These are phyloP conservation scores for Lactarius hatsudake DNA, from an alignment of 768 basidiomycete genomes.

Conservation along the genomic window DNA sequence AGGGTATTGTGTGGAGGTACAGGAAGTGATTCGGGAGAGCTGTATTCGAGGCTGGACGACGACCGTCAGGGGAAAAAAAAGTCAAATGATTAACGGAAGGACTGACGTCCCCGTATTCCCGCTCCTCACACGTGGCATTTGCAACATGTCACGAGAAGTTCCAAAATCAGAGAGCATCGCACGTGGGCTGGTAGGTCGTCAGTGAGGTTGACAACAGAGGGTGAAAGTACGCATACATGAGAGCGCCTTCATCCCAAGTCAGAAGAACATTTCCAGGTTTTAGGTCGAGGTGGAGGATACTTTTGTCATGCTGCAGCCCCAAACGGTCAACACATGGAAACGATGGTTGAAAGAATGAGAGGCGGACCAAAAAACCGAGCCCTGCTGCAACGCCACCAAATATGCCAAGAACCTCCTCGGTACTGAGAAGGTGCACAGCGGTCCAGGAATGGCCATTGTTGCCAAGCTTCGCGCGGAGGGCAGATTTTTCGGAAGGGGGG, in stretches of 20 bases:
- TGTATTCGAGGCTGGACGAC: constrained; percentile 23
- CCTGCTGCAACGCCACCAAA: constrained; percentile 88
- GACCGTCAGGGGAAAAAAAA: background rate
- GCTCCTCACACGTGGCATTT: constrained; percentile 61
- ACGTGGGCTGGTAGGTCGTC: constrained; percentile 58
- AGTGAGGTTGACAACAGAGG: background rate
- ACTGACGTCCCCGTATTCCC: constrained; percentile 95
- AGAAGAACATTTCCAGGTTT: constrained; percentile 93
- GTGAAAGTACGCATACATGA: constrained; percentile 55
- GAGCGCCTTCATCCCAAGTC: constrained; percentile 83
- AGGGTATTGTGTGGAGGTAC: constrained; percentile 62
- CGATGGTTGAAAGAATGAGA: background rate
- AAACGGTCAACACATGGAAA: background rate
- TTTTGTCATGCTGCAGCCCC: constrained; percentile 61
- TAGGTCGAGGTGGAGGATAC: constrained; percentile 89
- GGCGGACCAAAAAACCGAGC: constrained; percentile 75
- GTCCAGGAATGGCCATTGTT: constrained; percentile 47
- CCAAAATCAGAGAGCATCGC: constrained; percentile 97
- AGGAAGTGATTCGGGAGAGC: constrained; percentile 73
- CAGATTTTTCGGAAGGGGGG: constrained; percentile 59
- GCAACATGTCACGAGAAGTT: constrained; percentile 87
- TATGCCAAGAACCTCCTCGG: constrained; percentile 77
- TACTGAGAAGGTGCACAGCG: constrained; percentile 80
- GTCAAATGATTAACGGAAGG: background rate
- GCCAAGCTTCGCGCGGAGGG: constrained; percentile 52